These are phyloP conservation scores for Sporothrix sp. DNA, from an alignment of 2,329 filamentous ascomycete genomes.

Conservation along the genomic window DNA sequence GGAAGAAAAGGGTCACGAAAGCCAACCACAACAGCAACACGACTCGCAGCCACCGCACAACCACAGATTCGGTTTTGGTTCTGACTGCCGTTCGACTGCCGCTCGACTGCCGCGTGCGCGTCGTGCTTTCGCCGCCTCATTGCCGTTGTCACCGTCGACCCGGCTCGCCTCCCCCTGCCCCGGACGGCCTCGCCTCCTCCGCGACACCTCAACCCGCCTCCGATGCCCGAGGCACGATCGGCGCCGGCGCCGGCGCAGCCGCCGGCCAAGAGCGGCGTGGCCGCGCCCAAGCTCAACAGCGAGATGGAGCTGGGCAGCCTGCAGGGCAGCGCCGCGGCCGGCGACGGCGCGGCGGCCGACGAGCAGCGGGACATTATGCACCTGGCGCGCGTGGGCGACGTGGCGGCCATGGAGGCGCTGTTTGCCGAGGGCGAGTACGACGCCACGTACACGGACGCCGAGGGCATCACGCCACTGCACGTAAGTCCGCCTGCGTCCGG, in stretches of 20 bases:
- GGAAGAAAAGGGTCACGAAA: no score
- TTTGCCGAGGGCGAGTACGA: slow-evolving; percentile 76
- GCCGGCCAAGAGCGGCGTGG: slow-evolving; percentile 43
- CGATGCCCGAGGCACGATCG: slow-evolving; percentile 23
- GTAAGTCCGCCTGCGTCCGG: no score
- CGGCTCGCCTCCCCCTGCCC: not conserved
- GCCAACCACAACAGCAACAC: no score
- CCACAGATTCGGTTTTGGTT: no score
- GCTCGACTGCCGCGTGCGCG: not conserved
- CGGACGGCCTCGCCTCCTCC: not conserved
- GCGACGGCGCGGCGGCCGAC: not conserved
- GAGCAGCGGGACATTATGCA: slow-evolving; percentile 82
- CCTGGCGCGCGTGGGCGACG: slow-evolving; percentile 77
- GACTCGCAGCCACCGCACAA: no score
- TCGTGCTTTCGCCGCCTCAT: not conserved
- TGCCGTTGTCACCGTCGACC: not conserved
- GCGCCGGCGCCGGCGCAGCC: slow-evolving; percentile 37
- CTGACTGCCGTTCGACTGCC: not conserved
- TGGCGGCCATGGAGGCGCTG: slow-evolving; percentile 76
- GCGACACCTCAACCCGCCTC: slow-evolving; percentile 11
- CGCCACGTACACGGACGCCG: slow-evolving; percentile 74
- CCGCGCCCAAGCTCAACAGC: slow-evolving; percentile 45
- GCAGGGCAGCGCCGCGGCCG: slow-evolving; percentile 23
- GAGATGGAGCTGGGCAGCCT: slow-evolving; percentile 46
- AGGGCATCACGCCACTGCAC: slow-evolving; percentile 92